Base-by-base conservation (phyloP, 805 yeast species). In the Wickerhamiella spandovensis region DNA sequence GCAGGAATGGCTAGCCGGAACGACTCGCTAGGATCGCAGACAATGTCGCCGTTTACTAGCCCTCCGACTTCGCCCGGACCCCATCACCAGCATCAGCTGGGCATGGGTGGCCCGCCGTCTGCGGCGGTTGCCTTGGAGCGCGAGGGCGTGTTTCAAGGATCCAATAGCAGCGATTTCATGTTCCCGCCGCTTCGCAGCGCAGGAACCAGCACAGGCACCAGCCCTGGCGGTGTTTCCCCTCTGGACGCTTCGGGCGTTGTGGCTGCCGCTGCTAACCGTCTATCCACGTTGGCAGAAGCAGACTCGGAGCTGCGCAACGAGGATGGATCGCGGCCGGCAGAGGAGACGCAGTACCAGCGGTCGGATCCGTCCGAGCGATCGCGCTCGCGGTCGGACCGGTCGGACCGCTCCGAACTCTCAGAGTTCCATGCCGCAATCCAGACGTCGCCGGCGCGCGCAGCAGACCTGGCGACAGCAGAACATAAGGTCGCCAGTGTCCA, bases 261-360 rank as follows among this genome's bases (percentile, higher is more conserved):
- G 13, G 23, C 32, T 4, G 22, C 45, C 4, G 21, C 28, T 13
- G 23, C 24, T 21, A 39, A 41, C 20, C 44, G 49, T 12, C 45
- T 47, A 12, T 47, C 44, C 5, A 47, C 49, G 9, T 24, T 47
- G 2, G 32, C 41, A 4, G 49, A 47, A 41, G 49, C 39, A 28
- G 49, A 47, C 20, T 28, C 43, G 20, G 25, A 25, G 39, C 39
- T 35, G 39, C 39, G 39, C 20, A 17, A 7, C 20, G 39, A 44
- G 5, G 42, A 44, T n/a, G 13, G 6, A 35, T 17, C 9, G 4
- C 30, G 30, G 18, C 5, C 32, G 5, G 32, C 32, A 3, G 32
- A 28, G 12, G 32, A 28, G 7, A 15, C 32, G 15, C 32, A 28
- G 3, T 4, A 28, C 32, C 32, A 28, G 32, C 32, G 39, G 10